Evolutionary conservation across 169 alveolate species (phyloP).

Genomic region (Eimeria necatrix): DNA sequence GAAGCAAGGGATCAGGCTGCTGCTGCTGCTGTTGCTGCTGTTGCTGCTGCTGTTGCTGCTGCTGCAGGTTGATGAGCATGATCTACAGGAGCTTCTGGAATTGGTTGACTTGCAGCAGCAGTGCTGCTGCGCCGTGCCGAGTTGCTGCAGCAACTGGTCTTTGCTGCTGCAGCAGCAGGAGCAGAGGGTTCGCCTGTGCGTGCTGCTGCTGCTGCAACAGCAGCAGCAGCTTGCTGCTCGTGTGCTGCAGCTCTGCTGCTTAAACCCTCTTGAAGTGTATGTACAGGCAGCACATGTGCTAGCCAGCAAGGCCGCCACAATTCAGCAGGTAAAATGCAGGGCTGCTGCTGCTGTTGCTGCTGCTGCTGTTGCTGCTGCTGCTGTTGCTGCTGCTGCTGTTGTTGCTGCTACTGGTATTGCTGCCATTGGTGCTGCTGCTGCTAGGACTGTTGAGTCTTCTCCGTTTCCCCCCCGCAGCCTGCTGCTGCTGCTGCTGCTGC

Average conservation of each 20-base stretch:
- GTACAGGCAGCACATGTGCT: conserved; percentile 64
- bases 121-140: conserved; percentile 66
- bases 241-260: conserved; percentile 58
- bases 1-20: background rate
- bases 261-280: conserved; percentile 66
- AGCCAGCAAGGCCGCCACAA: conserved; percentile 50
- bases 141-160: conserved; percentile 28
- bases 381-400: background rate
- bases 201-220: conserved; percentile 42
- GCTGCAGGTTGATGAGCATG: conserved; percentile 62
- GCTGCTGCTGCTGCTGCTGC: background rate
- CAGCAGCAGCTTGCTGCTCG: conserved; percentile 51
- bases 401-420: background rate
- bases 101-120: conserved; percentile 59
- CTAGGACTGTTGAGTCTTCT: background rate
- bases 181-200: conserved; percentile 63
- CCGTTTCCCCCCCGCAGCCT: background rate
- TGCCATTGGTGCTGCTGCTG: background rate
- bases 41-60: conserved; percentile 37
- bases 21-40: conserved; percentile 11
- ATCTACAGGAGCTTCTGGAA: conserved; percentile 53
- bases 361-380: background rate
- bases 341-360: background rate
- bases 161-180: conserved; percentile 64
- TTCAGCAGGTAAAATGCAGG: background rate